Evolutionary conservation across 2,329 filamentous ascomycete genomes (phyloP).

Genomic region (Coleophoma eucalyptorum): DNA sequence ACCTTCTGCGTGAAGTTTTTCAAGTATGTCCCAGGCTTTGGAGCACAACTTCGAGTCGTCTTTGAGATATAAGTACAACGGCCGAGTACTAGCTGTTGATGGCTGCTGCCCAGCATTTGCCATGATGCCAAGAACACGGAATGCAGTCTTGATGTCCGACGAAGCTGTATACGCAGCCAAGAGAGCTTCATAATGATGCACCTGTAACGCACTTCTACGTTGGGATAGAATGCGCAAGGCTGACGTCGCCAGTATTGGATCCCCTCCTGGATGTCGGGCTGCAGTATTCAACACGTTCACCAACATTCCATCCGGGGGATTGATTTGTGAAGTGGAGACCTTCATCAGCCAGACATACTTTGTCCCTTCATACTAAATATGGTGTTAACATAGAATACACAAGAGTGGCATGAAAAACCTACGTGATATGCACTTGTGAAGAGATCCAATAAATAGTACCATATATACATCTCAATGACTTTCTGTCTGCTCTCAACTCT

Average conservation of each 20-base stretch:
- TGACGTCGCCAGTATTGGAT: slow-evolving; percentile 65
- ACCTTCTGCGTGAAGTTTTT: slow-evolving; percentile 45
- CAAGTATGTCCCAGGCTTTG: slow-evolving; percentile 52
- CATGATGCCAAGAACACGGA: slow-evolving; percentile 74
- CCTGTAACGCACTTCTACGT: slow-evolving; percentile 51
- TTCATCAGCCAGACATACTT: slow-evolving; percentile 67
- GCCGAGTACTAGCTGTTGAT: slow-evolving; percentile 56
- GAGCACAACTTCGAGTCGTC: slow-evolving; percentile 36
- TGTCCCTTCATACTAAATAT: slow-evolving; percentile 55
- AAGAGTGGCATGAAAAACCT: slow-evolving; percentile 31
- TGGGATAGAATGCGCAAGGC: slow-evolving; percentile 64
- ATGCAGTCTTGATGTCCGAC: slow-evolving; percentile 59
- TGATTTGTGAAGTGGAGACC: slow-evolving; percentile 55
- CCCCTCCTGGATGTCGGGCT: slow-evolving; percentile 51
- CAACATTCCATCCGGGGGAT: slow-evolving; percentile 61
- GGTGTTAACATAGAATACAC: not conserved
- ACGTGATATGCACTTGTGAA: slow-evolving; percentile 62
- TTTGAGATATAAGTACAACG: slow-evolving; percentile 55
- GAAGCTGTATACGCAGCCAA: slow-evolving; percentile 63
- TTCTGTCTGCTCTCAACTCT: slow-evolving; percentile 41
- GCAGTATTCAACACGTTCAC: slow-evolving; percentile 70
- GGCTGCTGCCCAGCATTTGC: slow-evolving; percentile 54
- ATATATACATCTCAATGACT: slow-evolving; percentile 51
- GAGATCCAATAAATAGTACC: slow-evolving; percentile 71
- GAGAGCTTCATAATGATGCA: slow-evolving; percentile 77